Conservation (phyloP, 176 grass and related monocot species). For the Eleusine coracana region DNA sequence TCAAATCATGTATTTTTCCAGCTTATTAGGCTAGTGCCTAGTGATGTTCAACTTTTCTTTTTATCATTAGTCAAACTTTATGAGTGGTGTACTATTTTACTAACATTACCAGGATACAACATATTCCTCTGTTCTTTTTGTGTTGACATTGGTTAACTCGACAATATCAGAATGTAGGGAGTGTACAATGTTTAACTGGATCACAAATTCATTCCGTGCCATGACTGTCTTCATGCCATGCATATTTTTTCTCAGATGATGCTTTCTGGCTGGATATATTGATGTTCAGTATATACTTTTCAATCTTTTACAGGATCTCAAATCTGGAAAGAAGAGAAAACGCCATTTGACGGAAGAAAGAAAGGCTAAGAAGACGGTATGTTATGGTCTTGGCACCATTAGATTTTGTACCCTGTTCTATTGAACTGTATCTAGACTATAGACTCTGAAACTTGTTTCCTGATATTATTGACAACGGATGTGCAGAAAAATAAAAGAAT, state of each 20-base stretch:
- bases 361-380: constrained; percentile 81
- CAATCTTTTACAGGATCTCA: constrained; percentile 54
- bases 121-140: too few species aligned
- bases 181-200: background rate
- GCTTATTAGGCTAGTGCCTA: constrained; percentile 21
- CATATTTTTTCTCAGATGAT: constrained; percentile 17
- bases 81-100: background rate
- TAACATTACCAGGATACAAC: constrained; percentile 6
- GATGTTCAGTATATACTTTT: constrained; percentile 18
- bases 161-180: too few species aligned
- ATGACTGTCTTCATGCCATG: constrained; percentile 12
- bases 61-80: constrained; percentile 13
- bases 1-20: background rate
- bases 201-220: constrained; percentile 8
- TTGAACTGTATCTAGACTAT: constrained; percentile 12
- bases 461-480: constrained; percentile 50
- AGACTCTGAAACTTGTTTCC: constrained; percentile 44
- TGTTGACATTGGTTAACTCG: too few species aligned
- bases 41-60: constrained; percentile 15
- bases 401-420: constrained; percentile 21
- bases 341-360: constrained; percentile 55
- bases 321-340: constrained; percentile 66
- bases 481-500: constrained; percentile 72
- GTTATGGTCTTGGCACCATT: constrained; percentile 18
- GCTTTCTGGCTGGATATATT: constrained; percentile 26